Base-by-base conservation (phyloP, 192 early-diverging fungal species). In the Lunasporangiospora selenospora region DNA sequence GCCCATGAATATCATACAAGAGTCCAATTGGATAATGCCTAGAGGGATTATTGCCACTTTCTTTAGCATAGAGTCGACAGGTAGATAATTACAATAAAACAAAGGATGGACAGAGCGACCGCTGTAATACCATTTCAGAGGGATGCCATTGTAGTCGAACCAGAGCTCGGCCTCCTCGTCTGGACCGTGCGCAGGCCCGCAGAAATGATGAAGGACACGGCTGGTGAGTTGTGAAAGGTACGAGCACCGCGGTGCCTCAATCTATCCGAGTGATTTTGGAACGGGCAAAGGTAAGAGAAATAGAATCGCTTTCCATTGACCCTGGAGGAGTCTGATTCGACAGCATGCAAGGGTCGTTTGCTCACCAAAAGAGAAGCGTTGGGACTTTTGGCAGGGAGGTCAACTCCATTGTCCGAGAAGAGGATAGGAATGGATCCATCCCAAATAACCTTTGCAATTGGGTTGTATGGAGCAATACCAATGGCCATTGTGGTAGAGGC, bases 1-100 rank as follows among this genome's bases (percentile, higher is more conserved):
- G 37, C 43, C 19, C 53, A 65, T 76, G 75, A 47, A 89, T 79
- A 49, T 95, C 93, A 60, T 87, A 89, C 2, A 95, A 70, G 0
- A 95, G 80, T 1, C 92, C 93, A 8, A 92, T 78, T 7, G 93
- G 92, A 54, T 90, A 91, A 62, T 95, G 93, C 89, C 89, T 89
- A 5, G 4, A 37, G 18, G 34, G 9, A 38, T 16, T 37, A 37
- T 19, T 29, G 3, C 27, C 12, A 38, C 18, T 16, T 36, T 57
- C 47, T 30, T 48, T 29, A 31, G 31, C 26, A 47, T 12, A 26
- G 34, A 60, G 1, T 11, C 11, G n/a, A 29, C 2, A 47, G 44
- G 15, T 27, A 32, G 21, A 10, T 5, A 9, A 6, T 31, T 36
- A 43, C n/a, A 30, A 15, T 30, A n/a, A 37, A 45, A 18, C 11